Conservation (phyloP, 2,329 filamentous ascomycete genomes). For the Colletotrichum viniferum region DNA sequence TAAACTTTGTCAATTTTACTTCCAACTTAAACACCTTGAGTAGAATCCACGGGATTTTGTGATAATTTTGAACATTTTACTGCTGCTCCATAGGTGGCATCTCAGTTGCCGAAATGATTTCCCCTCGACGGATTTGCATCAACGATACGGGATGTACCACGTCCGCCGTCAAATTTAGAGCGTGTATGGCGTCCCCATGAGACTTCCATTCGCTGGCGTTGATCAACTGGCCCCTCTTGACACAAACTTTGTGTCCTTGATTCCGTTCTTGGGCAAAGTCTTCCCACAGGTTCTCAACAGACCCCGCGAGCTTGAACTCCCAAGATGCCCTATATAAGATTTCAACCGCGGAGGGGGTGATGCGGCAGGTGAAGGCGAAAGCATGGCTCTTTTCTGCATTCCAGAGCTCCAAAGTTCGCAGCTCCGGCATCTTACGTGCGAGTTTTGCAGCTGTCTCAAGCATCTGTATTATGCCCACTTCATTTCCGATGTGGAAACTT, state of each 20-base stretch:
- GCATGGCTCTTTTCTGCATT: not conserved
- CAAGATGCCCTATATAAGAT: not conserved
- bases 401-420: not conserved
- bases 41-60: not conserved
- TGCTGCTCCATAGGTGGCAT: not conserved
- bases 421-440: not conserved
- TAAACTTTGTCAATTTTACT: not conserved
- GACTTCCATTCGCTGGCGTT: not conserved
- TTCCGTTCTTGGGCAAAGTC: not conserved
- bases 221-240: not conserved
- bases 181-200: not conserved
- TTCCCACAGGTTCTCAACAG: not conserved
- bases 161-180: not conserved
- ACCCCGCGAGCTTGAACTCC: not conserved
- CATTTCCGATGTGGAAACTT: not conserved
- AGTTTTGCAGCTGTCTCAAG: not conserved
- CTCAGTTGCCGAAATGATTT: not conserved
- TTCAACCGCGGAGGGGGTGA: not conserved
- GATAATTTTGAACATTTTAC: not conserved
- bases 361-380: not conserved
- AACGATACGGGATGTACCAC: not conserved
- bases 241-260: not conserved
- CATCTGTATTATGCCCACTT: not conserved
- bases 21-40: not conserved
- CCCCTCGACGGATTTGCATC: not conserved